These are phyloP conservation scores for Fomitopsis pinicola DNA, from an alignment of 1,284 basidiomycete genomes.

Conservation along the genomic window DNA sequence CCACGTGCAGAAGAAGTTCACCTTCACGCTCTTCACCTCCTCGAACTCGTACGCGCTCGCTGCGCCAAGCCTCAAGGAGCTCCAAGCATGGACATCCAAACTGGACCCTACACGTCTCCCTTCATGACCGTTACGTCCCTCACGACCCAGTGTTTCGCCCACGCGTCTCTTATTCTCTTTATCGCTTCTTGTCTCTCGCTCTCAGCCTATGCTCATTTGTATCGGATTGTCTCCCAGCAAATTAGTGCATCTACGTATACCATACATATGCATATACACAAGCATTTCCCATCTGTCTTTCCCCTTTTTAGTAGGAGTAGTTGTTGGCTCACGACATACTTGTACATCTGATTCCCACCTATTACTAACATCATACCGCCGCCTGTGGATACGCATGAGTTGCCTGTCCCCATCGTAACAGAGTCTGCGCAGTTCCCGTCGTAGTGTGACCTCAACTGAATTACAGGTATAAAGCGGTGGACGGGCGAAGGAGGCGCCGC, in stretches of 20 bases:
- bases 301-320: neutral
- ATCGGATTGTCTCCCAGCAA: slow-evolving; percentile 3
- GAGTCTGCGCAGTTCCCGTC: slow-evolving; percentile 9
- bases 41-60: slow-evolving; percentile 88
- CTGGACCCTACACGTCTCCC: slow-evolving; percentile 67
- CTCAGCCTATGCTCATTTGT: slow-evolving; percentile 4
- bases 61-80: slow-evolving; percentile 75
- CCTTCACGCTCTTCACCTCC: slow-evolving; percentile 85
- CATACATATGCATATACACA: slow-evolving; percentile 13
- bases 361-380: slow-evolving; percentile 19
- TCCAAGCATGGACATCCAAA: slow-evolving; percentile 78
- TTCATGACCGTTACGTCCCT: slow-evolving; percentile 8
- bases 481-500: neutral
- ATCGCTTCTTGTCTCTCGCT: neutral
- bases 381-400: slow-evolving; percentile 9
- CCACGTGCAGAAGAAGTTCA: slow-evolving; percentile 64
- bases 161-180: neutral
- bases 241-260: slow-evolving; percentile 16
- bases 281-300: neutral
- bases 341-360: slow-evolving; percentile 23
- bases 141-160: neutral
- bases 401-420: slow-evolving; percentile 16
- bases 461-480: neutral
- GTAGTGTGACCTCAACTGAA: slow-evolving; percentile 1
- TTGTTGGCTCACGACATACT: slow-evolving; percentile 13